A percentile compares a stretch with the other conserved stretches of the same genome.
Conservation (phyloP, 352 stramenopile genomes). For the Globisporangium perplexum region DNA sequence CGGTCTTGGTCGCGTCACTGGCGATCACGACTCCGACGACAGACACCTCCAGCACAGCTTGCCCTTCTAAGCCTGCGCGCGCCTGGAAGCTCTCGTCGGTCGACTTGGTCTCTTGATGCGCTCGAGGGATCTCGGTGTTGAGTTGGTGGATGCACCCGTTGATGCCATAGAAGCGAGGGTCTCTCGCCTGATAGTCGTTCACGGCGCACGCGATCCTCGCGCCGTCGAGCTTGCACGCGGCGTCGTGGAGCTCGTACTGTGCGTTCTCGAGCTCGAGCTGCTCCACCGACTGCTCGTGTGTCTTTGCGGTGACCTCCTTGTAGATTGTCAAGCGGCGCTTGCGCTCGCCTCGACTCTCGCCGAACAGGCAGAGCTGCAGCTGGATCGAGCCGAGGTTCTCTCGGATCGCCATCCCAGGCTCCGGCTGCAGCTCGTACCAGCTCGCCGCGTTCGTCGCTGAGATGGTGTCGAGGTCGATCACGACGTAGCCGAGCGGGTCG, state of each 20-base stretch:
- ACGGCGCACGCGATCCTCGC: slow-evolving; percentile 59
- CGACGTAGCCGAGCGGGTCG: slow-evolving; percentile 41
- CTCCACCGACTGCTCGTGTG: slow-evolving; percentile 51
- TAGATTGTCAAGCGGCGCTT: slow-evolving; percentile 44
- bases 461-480: slow-evolving; percentile 43
- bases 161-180: slow-evolving; percentile 74
- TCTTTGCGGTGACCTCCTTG: slow-evolving; percentile 46
- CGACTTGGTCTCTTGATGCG: slow-evolving; percentile 46
- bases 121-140: slow-evolving; percentile 50
- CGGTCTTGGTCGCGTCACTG: slow-evolving; percentile 22
- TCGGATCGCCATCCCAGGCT: slow-evolving; percentile 33
- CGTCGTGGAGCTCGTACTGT: slow-evolving; percentile 51
- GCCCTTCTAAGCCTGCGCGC: slow-evolving; percentile 42
- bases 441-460: slow-evolving; percentile 38
- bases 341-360: slow-evolving; percentile 54
- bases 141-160: slow-evolving; percentile 74
- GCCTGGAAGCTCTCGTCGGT: slow-evolving; percentile 58
- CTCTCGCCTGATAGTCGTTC: slow-evolving; percentile 47
- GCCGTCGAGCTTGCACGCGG: slow-evolving; percentile 63
- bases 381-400: slow-evolving; percentile 51
- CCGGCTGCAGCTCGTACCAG: slow-evolving; percentile 44
- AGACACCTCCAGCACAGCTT: slow-evolving; percentile 51
- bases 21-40: slow-evolving; percentile 27
- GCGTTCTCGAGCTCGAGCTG: slow-evolving; percentile 67
- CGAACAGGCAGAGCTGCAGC: slow-evolving; percentile 44